A percentile compares a stretch with the other conserved stretches of the same genome.
These are phyloP conservation scores for Aspergillus melleus DNA, from an alignment of 2,329 filamentous ascomycete species.

Conservation along the genomic window DNA sequence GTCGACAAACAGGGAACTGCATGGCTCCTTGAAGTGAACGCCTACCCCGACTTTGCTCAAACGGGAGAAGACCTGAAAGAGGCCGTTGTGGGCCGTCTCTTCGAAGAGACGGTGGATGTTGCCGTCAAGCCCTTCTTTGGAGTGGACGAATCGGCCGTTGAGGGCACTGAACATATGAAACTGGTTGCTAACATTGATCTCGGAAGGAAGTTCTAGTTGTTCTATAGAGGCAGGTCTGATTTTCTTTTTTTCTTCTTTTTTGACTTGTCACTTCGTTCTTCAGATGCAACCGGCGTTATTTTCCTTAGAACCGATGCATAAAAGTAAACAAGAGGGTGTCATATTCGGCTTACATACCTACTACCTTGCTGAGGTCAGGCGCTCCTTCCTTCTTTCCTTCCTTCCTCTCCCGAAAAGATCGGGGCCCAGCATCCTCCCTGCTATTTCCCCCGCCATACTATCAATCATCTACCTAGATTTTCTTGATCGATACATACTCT, in stretches of 20 bases:
- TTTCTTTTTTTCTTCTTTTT: background rate
- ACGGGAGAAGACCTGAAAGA: conserved; percentile 73
- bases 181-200: conserved; percentile 44
- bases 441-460: background rate
- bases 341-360: background rate
- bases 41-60: conserved; percentile 94
- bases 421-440: background rate
- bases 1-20: conserved; percentile 65
- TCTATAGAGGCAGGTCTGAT: background rate
- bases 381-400: background rate
- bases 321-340: background rate
- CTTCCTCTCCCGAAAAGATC: background rate
- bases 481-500: background rate
- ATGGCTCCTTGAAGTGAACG: conserved; percentile 89
- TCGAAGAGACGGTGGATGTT: conserved; percentile 69
- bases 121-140: conserved; percentile 70
- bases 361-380: background rate
- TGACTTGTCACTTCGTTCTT: background rate
- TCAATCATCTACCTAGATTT: background rate
- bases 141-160: conserved; percentile 15
- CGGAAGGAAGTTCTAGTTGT: conserved; percentile 31
- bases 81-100: conserved; percentile 70
- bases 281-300: background rate
- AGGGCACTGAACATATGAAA: conserved; percentile 33
- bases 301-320: background rate